Evolutionary conservation across 495 filamentous ascomycete genomes (phyloP), one percentile per base, ranked within the genome.

Genomic region (Hypoxylon crocopeplum): DNA sequence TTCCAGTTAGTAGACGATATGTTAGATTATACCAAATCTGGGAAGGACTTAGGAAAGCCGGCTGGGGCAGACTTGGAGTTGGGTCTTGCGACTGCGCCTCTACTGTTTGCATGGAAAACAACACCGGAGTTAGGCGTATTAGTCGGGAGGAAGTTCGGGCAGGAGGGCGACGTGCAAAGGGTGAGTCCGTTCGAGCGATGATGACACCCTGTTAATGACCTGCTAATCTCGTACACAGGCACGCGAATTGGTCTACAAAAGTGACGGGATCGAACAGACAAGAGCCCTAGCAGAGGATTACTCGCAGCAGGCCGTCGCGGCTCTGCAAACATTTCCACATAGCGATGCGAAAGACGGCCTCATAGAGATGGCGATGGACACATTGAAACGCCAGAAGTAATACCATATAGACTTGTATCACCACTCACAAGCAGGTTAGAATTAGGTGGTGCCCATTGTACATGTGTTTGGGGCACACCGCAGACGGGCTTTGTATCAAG

Each of bases 1-100:
- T 98, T 98, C 77, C 94, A 98, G 78, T 78, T 98, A n/a, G 93
- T 98, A 8, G 94, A 98, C 64, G 94, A 98, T 70, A 90, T 98
- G 89, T 80, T 98, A 64, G 94, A 98, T 76, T 98, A 97, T 70
- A 97, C 94, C 0, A 82, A 92, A 38, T 90, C 80, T 20, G 90
- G 82, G 32, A 82, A 84, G 22, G 91, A 97, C 71, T 78, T 98
- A 24, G 94, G 94, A 40, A 98, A 98, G 71, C 93, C 95, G 0
- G 89, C 92, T 6, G 95, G 93, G 21, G 95, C 95, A 12, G 94
- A 98, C 75, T 72, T 98, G 51, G 91, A 97, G 72, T 80, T 98
- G 16, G 94, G 94, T 6, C 79, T 98, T 45, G 94, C 95, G 6
- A 98, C 94, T n/a, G 94, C 94, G 3, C 94, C 94, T 7, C 74